A percentile compares a stretch with the other conserved stretches of the same genome.
Conservation (phyloP, 768 basidiomycete species). For the Suillus subaureus region DNA sequence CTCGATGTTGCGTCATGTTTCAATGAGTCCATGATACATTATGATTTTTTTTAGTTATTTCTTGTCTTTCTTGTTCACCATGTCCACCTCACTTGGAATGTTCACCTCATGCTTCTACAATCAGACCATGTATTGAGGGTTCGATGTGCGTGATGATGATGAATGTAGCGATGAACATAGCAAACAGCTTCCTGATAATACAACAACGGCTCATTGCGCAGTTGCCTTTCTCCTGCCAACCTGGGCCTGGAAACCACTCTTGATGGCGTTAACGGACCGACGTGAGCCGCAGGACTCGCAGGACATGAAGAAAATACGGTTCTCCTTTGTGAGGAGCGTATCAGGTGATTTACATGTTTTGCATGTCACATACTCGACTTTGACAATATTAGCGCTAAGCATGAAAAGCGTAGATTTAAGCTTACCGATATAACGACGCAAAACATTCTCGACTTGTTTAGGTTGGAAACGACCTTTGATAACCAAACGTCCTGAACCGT, state of each 20-base stretch:
- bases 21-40: conserved; percentile 9
- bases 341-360: conserved; percentile 99
- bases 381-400: conserved; percentile 5
- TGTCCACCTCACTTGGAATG: not conserved
- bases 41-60: conserved; percentile 14
- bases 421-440: conserved; percentile 94
- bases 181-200: not conserved
- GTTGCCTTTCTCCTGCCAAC: conserved; percentile 81
- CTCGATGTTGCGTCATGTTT: not conserved
- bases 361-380: conserved; percentile 98
- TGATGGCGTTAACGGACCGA: conserved; percentile 94
- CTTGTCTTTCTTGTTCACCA: conserved; percentile 6
- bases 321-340: conserved; percentile 95
- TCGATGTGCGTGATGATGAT: conserved; percentile 1
- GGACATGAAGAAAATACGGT: conserved; percentile 97
- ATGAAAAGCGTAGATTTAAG: conserved; percentile 14
- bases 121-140: conserved; percentile 1
- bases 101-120: conserved; percentile 3
- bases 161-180: not conserved
- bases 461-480: conserved; percentile 99
- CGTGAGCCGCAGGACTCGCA: conserved; percentile 90
- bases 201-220: conserved; percentile 23
- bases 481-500: conserved; percentile 87
- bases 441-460: conserved; percentile 96
- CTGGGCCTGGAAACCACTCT: conserved; percentile 98